Evolutionary conservation across 176 grass and related monocot genomes (phyloP), one percentile per base, ranked within the genome.

Genomic region (Otatea glauca): DNA sequence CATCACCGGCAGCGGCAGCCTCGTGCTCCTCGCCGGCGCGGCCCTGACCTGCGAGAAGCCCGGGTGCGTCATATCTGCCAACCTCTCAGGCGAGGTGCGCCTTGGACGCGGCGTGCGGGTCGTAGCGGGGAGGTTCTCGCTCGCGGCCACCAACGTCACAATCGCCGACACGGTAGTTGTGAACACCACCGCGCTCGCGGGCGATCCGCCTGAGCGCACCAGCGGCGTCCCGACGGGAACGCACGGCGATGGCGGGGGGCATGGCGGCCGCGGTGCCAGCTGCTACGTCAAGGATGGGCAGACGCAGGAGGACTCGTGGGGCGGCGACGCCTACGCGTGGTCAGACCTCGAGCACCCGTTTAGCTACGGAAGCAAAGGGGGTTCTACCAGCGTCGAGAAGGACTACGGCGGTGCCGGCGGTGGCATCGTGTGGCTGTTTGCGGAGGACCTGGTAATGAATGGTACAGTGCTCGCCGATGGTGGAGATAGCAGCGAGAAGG

Each of bases 231-330:
- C 96, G 3, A 87, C 96, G 20, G 96, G 96, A 17, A 94, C 85
- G 20, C 86, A 99, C 74, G 96, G 96, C 2, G 96, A 99, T 16
- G 96, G 96, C 2, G 96, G 96, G 20, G 96, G 96, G 0, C 94
- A 96, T 21, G 96, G 96, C 20, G 96, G 96, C 9, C 86, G 96
- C 63, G 96, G 96, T 0, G 96, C 96, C 29, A 99, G 96, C 83
- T 99, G 96, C 85, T 90, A 84, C 20, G 86, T 99, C 55, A 94
- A 81, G 90, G 89, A 99, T 1, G 96, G 93, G 51, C 91, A 96
- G 89, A 93, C 91, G 0, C 96, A 99, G 83, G 96, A 99, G 87
- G 96, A 99, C 77, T 99, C 93, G 0, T 99, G 96, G 96, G 96
- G 96, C 12, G 96, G 96, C 9, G 96, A 99, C 51, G 87, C 96